These are phyloP conservation scores for Apiotrichum gamsii DNA, from an alignment of 1,284 basidiomycete genomes.

Conservation along the genomic window DNA sequence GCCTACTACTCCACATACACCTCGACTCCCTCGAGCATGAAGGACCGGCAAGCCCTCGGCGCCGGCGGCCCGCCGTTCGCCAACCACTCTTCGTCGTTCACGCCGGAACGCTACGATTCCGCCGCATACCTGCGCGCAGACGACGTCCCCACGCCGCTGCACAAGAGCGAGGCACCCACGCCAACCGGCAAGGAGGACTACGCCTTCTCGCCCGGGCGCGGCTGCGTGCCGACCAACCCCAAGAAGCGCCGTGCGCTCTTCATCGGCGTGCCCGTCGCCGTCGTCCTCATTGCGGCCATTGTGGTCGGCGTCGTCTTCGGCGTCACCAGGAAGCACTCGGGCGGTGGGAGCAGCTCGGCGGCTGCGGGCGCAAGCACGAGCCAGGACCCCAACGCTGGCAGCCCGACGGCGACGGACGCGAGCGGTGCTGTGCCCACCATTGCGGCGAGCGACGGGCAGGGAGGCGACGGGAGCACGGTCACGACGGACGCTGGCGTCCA, in stretches of 20 bases:
- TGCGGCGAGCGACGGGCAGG: conserved; percentile 10
- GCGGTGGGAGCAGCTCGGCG: conserved; percentile 1
- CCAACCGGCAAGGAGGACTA: no score
- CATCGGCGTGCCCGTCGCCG: conserved; percentile 31
- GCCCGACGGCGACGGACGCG: conserved; percentile 3
- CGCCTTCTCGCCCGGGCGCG: no score
- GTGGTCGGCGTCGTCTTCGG: conserved; percentile 5
- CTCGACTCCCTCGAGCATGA: no score
- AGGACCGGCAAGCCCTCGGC: no score
- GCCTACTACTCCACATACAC: no score
- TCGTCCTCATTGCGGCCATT: neutral
- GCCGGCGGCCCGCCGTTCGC: no score
- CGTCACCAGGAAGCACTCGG: neutral
- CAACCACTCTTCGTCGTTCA: no score
- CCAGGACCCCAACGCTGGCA: no score
- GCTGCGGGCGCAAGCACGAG: neutral
- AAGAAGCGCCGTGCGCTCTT: conserved; percentile 30
- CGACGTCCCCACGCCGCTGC: no score
- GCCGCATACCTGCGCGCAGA: no score
- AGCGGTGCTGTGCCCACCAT: neutral
- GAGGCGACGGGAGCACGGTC: conserved; percentile 27
- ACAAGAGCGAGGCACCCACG: no score
- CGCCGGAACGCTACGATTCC: no score
- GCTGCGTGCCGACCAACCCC: neutral
- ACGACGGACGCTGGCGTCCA: conserved; percentile 60